phyloP scores from a whole-genome alignment of 768 basidiomycete genomes.

The Leccinum barrowsii region DNA sequence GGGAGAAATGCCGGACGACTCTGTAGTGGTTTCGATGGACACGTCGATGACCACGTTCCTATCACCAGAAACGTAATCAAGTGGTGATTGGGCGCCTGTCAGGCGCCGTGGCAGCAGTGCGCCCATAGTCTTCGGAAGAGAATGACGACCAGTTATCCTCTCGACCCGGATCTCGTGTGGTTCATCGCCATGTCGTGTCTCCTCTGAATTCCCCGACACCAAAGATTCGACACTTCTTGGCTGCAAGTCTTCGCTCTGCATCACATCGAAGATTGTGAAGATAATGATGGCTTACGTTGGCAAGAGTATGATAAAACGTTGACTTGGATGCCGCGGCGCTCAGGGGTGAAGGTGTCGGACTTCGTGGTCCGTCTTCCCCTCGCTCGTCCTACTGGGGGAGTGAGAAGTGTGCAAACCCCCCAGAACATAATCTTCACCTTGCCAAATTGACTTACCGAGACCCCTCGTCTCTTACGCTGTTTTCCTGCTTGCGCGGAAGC shows the following conservation, averaged over 20 bases:
- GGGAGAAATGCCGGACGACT: slow-evolving; percentile 3
- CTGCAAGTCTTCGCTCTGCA: slow-evolving; percentile 26
- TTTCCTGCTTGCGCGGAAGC: slow-evolving; percentile 19
- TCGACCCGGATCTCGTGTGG: slow-evolving; percentile 48
- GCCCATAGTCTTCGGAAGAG: slow-evolving; percentile 40
- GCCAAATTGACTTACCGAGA: slow-evolving; percentile 60
- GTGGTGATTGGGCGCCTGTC: slow-evolving; percentile 40
- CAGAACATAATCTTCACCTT: slow-evolving; percentile 39
- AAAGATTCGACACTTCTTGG: slow-evolving; percentile 45
- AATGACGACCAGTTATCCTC: slow-evolving; percentile 42
- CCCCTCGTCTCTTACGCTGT: slow-evolving; percentile 45
- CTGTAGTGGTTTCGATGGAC: slow-evolving; percentile 43
- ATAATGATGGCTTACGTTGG: slow-evolving; percentile 33
- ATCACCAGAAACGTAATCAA: slow-evolving; percentile 31
- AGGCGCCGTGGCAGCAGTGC: slow-evolving; percentile 45
- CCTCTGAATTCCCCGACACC: slow-evolving; percentile 34
- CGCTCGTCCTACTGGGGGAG: slow-evolving; percentile 18
- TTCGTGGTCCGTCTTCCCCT: slow-evolving; percentile 21
- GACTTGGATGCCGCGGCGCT: slow-evolving; percentile 43
- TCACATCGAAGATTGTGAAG: slow-evolving; percentile 6
- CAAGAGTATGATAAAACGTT: slow-evolving; percentile 44
- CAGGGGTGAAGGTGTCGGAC: slow-evolving; percentile 31
- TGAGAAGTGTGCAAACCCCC: neutral
- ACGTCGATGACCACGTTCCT: slow-evolving; percentile 42
- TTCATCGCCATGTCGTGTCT: slow-evolving; percentile 39